phyloP scores from a whole-genome alignment of 306 rosid genomes.

The Trifolium pratense region DNA sequence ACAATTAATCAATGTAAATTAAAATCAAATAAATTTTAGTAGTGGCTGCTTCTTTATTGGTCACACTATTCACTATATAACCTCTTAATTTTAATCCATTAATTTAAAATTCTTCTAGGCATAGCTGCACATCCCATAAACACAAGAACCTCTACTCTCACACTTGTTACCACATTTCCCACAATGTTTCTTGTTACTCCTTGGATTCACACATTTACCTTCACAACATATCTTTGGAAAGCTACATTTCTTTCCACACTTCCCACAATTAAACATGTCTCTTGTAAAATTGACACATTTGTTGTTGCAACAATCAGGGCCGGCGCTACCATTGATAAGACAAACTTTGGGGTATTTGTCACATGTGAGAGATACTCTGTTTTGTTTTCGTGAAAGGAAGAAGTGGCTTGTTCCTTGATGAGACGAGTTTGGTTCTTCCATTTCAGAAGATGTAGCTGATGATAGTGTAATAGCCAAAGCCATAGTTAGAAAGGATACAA shows the following conservation, averaged over 20 bases:
- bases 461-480: slow-evolving; percentile 49
- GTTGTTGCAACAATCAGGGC: slow-evolving; percentile 56
- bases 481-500: slow-evolving; percentile 48
- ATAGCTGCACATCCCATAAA: slow-evolving; percentile 73
- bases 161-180: slow-evolving; percentile 72
- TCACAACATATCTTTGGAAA: slow-evolving; percentile 60
- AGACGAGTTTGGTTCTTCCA: slow-evolving; percentile 10
- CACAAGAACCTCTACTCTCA: slow-evolving; percentile 45
- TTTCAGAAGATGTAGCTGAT: slow-evolving; percentile 23
- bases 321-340: slow-evolving; percentile 44
- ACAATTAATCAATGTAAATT: background rate
- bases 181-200: slow-evolving; percentile 55
- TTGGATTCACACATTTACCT: slow-evolving; percentile 70
- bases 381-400: background rate
- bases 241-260: slow-evolving; percentile 69
- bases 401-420: slow-evolving; percentile 41
- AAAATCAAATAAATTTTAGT: background rate
- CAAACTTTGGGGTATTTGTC: slow-evolving; percentile 58
- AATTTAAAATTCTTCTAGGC: slow-evolving; percentile 41
- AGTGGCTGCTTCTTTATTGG: background rate
- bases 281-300: slow-evolving; percentile 53
- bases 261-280: slow-evolving; percentile 63
- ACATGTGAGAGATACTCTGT: slow-evolving; percentile 43
- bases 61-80: background rate
- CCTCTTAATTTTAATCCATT: background rate